Conservation (phyloP, 306 rosid genomes). For the Oemleria cerasiformis region DNA sequence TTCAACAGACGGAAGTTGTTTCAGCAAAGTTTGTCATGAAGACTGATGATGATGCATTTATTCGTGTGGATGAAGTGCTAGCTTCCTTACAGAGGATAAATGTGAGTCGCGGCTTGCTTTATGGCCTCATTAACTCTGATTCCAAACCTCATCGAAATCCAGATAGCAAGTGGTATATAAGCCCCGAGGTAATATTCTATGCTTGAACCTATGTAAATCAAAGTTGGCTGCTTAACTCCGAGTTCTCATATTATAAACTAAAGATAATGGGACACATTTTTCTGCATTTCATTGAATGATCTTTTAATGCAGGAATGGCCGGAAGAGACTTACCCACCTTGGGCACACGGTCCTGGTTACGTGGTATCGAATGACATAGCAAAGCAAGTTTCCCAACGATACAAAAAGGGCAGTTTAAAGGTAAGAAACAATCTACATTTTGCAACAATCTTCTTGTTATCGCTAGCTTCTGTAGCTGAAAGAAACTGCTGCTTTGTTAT, state of each 20-base stretch:
- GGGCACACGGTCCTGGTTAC: conserved; percentile 99
- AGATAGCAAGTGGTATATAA: conserved; percentile 96
- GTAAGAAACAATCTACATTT: conserved; percentile 31
- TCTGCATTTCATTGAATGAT: conserved; percentile 26
- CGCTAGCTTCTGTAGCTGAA: conserved; percentile 20
- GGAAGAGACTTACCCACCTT: conserved; percentile 78
- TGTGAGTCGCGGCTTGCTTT: conserved; percentile 60
- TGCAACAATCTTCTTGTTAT: neutral
- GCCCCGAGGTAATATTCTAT: conserved; percentile 59
- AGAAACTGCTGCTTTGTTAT: conserved; percentile 18
- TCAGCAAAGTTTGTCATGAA: conserved; percentile 93
- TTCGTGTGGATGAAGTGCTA: conserved; percentile 86
- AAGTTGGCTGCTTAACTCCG: too few species aligned
- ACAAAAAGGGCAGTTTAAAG: conserved; percentile 70
- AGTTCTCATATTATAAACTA: too few species aligned
- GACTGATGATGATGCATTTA: conserved; percentile 98
- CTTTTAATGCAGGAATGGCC: conserved; percentile 73
- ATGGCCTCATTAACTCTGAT: conserved; percentile 87
- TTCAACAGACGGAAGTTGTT: conserved; percentile 87
- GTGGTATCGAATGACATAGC: conserved; percentile 87
- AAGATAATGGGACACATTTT: neutral
- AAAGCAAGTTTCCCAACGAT: conserved; percentile 51
- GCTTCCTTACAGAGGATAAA: conserved; percentile 60
- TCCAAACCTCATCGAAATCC: conserved; percentile 81
- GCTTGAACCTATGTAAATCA: neutral